Evolutionary conservation across 306 rosid genomes (phyloP), one percentile per base, ranked within the genome.

Genomic region (Cicer chorassanicum): DNA sequence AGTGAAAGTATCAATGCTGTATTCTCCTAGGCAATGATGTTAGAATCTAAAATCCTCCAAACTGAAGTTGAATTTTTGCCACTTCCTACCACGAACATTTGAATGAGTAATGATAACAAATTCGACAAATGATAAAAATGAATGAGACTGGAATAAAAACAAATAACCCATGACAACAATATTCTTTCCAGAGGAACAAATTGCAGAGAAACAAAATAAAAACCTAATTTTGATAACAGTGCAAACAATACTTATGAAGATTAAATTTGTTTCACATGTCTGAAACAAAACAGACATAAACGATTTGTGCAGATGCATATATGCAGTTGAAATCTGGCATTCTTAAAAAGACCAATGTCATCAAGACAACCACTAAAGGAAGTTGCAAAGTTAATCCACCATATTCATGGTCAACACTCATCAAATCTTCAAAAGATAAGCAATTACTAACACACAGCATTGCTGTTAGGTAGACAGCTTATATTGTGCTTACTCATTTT

Each of bases 21-120:
- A 9, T 6, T 68, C 34, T 63, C 38, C 34, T 8, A n/a, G 38
- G 55, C 60, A 68, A 61, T 67, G 2, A 13, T 44, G 21, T 63
- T 24, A 53, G 68, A 81, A 74, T 34, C 38, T 38, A 11, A 11
- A 46, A 61, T 13, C 43, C 39, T 60, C 56, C 68, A 75, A 29
- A 60, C 15, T 29, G 15, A 59, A 74, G 16, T 46, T 73, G 42
- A 73, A 50, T 4, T 51, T 43, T 66, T 13, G 45, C 62, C 40
- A 40, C 51, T 39, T 74, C 39, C 65, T 13, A 9, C 15, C 2
- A 68, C 24, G 38, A 68, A 51, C 51, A 40, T 46, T 39, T 40
- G 38, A 38, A 15, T 14, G 51, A 5, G 41, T 65, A 53, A 44
- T 44, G 43, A 45, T 55, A 15, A 72, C 50, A 43, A 16, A 44